Evolutionary conservation across 2,329 filamentous ascomycete genomes (phyloP), one percentile per base, ranked within the genome.

Genomic region (Colletotrichum sp.): DNA sequence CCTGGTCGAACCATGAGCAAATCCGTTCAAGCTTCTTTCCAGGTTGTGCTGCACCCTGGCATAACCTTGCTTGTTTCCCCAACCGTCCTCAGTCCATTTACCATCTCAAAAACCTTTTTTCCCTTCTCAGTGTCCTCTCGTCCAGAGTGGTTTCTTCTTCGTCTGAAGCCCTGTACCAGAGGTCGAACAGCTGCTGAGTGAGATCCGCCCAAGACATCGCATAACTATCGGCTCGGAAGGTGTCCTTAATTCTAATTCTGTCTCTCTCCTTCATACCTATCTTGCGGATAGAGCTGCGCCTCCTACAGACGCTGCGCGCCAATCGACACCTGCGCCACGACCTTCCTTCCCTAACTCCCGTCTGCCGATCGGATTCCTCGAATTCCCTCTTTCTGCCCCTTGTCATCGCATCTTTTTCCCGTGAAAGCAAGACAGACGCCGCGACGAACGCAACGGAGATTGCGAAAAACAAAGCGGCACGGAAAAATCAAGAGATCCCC

Each of bases 1-100:
- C 71, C 68, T 73, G 71, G 71, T 73, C 71, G 71, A 73, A 73
- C 71, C 71, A 66, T 73, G 68, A 21, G 68, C 34, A 71, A 72
- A 73, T 66, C 63, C 62, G 71, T 54, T 67, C 67, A 70, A 62
- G 51, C 61, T 70, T 66, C 67, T 16, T 59, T 33, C 43, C 38
- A 51, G 43, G 43, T 51, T 51, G 43, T 51, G 43, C 43, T 51
- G 57, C 65, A 68, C 36, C 59, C 66, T 63, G 64, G 43, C 54
- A 31, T 71, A 27, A 61, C 61, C 69, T 69, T 69, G 70, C 58
- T 47, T 72, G 58, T 66, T 57, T 58, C 29, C 65, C 47, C 58
- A 62, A 47, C 47, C 34, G 51, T 31, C 36, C 29, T 51, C 43
- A 36, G 24, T 54, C 24, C 29, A 27, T 63, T 27, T 36, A 57